Conservation (phyloP, 495 filamentous ascomycete species). For the Pseudoneurospora amorphoporcata region DNA sequence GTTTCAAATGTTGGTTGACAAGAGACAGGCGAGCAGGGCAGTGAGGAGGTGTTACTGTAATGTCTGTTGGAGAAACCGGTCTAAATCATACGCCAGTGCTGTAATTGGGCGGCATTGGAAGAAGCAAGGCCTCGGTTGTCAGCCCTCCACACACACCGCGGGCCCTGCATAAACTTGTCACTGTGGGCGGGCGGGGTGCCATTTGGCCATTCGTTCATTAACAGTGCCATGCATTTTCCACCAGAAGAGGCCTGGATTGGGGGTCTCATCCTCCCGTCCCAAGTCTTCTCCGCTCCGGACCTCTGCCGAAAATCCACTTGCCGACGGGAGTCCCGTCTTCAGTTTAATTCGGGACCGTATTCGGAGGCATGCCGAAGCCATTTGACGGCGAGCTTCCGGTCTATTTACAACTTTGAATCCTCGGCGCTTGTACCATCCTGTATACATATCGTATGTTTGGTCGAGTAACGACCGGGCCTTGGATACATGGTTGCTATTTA, state of each 20-base stretch:
- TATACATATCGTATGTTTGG: neutral
- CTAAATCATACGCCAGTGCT: neutral
- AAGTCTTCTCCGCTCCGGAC: neutral
- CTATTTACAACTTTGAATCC: no score
- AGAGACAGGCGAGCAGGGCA: neutral
- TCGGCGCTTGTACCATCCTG: neutral
- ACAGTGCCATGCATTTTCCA: neutral
- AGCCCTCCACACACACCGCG: neutral
- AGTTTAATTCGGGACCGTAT: neutral
- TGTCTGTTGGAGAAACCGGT: neutral
- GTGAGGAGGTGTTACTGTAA: neutral
- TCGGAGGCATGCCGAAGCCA: neutral
- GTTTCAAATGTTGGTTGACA: neutral
- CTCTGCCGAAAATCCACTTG: neutral
- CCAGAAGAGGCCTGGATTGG: neutral
- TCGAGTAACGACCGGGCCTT: neutral
- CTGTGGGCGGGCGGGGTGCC: neutral
- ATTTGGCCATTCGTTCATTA: neutral
- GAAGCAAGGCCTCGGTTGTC: neutral
- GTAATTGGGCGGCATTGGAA: neutral
- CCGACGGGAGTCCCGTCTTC: neutral
- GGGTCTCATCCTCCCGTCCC: neutral
- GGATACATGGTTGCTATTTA: neutral
- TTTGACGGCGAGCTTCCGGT: neutral
- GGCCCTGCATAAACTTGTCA: conserved; percentile 1